Evolutionary conservation across 305 asterid species (phyloP).

Genomic region (Solanum hybrid): DNA sequence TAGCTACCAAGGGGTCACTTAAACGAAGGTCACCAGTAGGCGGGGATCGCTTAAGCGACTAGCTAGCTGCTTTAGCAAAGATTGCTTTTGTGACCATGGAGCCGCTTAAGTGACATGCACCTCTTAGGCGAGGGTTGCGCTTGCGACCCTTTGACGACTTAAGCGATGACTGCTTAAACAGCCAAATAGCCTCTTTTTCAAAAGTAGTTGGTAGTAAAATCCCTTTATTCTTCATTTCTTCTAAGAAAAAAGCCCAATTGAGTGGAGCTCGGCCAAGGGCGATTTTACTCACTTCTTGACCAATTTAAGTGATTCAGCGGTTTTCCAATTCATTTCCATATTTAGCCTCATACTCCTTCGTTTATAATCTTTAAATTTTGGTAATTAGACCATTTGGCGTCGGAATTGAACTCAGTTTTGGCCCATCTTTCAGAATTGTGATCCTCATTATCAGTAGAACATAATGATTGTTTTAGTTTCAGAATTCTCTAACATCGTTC

Average conservation of each 20-base stretch:
- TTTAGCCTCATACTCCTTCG: neutral
- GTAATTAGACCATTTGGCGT: neutral
- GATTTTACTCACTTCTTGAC: neutral
- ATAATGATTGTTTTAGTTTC: neutral
- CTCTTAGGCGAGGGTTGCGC: neutral
- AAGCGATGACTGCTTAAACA: neutral
- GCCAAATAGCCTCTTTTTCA: neutral
- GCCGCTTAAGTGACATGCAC: neutral
- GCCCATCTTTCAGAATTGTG: neutral
- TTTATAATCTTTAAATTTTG: too few relatives aligned
- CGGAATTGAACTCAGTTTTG: neutral
- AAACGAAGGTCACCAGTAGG: neutral
- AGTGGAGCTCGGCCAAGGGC: neutral
- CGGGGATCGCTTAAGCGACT: neutral
- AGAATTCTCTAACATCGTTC: neutral
- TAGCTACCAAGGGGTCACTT: neutral
- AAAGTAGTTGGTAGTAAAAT: neutral
- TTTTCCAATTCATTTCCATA: neutral
- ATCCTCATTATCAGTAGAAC: neutral
- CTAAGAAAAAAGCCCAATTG: neutral
- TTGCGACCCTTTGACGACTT: neutral
- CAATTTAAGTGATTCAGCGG: neutral
- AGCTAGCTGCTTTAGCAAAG: neutral
- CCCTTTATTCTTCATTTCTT: neutral
- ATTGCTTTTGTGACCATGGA: neutral